Evolutionary conservation across 2,329 filamentous ascomycete genomes (phyloP), one percentile per base, ranked within the genome.

Genomic region (Dryadomyces sulphureus): DNA sequence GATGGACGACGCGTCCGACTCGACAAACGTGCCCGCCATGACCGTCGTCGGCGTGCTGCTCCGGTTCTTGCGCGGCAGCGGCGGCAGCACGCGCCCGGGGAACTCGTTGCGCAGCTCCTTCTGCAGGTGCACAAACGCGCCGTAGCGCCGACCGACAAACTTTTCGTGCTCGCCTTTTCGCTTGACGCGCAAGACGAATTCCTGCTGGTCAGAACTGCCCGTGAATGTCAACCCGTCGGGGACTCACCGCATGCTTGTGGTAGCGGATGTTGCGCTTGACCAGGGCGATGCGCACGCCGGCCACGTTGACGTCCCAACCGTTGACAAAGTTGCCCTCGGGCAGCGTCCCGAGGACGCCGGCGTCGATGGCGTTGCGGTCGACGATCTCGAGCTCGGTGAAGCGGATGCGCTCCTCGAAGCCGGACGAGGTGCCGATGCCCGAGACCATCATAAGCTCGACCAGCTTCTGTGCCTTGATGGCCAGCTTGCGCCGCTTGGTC

Each of bases 361-460:
- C 84, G 49, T 95, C 89, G 57, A 94, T 93, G 38, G 92, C 89
- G 46, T 87, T 84, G 52, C 87, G 78, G 58, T 98, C 92, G 24
- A 98, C 87, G 21, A 96, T 88, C 59, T 98, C 92, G 65, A 98
- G 83, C 64, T 98, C 92, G 1, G 88, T 87, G 60, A 98, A 98
- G 43, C 88, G 79, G 58, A 98, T 95, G 48, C 92, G 79, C 68
- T 98, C 92, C 64, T 98, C 92, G 60, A 96, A 98, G 2, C 92
- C 92, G 5, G 89, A 95, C 4, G 92, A 88, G 1, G 92, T 98
- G 30, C 85, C 86, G 48, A 98, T 83, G 34, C 92, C 92, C 7
- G 90, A 96, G 8, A 98, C 92, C 88, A 98, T 95, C 92, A 98
- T 98, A 50, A 98, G 71, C 69, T 98, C 92, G 11, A 98, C 86